phyloP scores from a whole-genome alignment of 768 basidiomycete genomes.

The Jaapia argillacea region DNA sequence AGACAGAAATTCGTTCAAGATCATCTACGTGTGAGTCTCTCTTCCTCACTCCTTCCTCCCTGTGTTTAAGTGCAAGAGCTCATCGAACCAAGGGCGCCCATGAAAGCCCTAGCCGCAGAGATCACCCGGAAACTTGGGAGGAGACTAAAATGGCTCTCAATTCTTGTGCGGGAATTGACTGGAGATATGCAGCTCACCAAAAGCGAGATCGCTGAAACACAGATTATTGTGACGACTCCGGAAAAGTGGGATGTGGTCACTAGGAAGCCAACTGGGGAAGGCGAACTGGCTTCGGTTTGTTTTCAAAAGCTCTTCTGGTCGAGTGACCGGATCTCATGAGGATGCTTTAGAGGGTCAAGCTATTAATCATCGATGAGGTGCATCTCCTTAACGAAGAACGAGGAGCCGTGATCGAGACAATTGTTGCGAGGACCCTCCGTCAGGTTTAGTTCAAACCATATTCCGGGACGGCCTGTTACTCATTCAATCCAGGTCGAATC shows the following conservation, averaged over 20 bases:
- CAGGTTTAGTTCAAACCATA: conserved; percentile 38
- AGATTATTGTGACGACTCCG: conserved; percentile 97
- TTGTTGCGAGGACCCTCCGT: conserved; percentile 90
- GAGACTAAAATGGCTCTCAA: conserved; percentile 79
- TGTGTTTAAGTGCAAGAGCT: no score
- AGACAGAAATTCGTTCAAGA: conserved; percentile 72
- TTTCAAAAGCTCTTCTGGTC: neutral
- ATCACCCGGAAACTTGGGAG: conserved; percentile 90
- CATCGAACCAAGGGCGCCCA: conserved; percentile 97
- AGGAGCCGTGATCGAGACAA: conserved; percentile 96
- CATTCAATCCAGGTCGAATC: conserved; percentile 69
- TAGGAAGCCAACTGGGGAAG: conserved; percentile 92
- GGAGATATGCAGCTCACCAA: conserved; percentile 97
- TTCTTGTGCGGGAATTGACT: conserved; percentile 85
- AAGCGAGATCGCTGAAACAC: conserved; percentile 88
- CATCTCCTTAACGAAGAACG: conserved; percentile 96
- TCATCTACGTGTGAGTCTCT: conserved; percentile 90
- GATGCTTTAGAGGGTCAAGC: conserved; percentile 63
- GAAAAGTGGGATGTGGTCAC: conserved; percentile 99
- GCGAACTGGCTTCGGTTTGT: conserved; percentile 85
- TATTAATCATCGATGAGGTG: conserved; percentile 96
- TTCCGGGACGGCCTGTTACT: neutral
- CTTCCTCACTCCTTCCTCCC: no score
- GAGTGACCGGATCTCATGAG: neutral
- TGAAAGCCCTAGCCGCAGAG: conserved; percentile 96